Conservation (phyloP, 768 basidiomycete genomes). For the Crucibulum laeve region DNA sequence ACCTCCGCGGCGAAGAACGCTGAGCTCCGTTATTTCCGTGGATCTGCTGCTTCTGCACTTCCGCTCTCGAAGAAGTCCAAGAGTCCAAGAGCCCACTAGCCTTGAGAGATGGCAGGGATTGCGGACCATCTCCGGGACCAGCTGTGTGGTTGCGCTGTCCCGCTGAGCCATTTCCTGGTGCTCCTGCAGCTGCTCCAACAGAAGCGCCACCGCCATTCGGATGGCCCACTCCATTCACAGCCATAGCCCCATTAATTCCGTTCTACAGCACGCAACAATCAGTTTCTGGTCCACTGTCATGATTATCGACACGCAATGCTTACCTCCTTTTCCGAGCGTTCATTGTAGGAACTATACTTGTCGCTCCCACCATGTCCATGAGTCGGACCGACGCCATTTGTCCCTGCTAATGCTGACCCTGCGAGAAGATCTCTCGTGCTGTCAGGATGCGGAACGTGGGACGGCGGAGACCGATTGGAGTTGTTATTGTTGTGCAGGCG, state of each 20-base stretch:
- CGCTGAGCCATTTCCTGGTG: background rate
- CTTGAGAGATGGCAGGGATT: constrained; percentile 68
- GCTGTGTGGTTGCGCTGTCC: background rate
- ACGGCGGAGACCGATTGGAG: constrained; percentile 10
- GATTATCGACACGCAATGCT: constrained; percentile 3
- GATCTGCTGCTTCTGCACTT: constrained; percentile 13
- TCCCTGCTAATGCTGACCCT: constrained; percentile 13
- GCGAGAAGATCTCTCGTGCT: constrained; percentile 12
- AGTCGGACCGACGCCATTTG: constrained; percentile 11
- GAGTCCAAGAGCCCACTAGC: constrained; percentile 68
- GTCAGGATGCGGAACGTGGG: too few relatives aligned
- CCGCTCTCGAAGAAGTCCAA: constrained; percentile 31
- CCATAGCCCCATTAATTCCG: background rate
- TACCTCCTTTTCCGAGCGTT: constrained; percentile 15
- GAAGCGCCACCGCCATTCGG: background rate
- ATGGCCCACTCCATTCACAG: background rate
- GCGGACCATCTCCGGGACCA: constrained; percentile 10
- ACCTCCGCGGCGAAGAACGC: constrained; percentile 24
- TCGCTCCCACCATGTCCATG: constrained; percentile 15
- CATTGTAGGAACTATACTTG: constrained; percentile 6
- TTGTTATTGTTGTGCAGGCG: constrained; percentile 20
- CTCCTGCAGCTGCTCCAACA: background rate
- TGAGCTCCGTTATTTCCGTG: constrained; percentile 14
- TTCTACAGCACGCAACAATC: background rate
- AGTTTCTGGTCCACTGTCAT: constrained; percentile 3